phyloP scores from a whole-genome alignment of 192 early-diverging fungal genomes.

The Geosiphon pyriformis region DNA sequence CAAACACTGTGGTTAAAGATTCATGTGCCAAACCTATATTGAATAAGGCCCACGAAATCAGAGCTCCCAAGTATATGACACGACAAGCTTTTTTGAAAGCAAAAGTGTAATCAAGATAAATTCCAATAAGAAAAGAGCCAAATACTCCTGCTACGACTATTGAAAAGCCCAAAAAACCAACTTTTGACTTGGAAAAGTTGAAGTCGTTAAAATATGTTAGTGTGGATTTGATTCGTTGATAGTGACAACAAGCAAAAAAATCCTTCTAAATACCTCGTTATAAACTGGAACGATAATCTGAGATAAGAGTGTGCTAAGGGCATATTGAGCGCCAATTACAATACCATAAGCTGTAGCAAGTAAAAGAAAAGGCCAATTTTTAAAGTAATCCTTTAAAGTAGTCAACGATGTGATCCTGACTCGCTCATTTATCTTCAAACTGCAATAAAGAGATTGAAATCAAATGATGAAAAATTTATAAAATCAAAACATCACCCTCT shows the following conservation, averaged over 20 bases:
- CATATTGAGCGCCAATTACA: slow-evolving; percentile 35
- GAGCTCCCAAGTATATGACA: slow-evolving; percentile 22
- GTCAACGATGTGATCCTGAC: background rate
- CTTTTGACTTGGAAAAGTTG: background rate
- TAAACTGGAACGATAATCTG: slow-evolving; percentile 34
- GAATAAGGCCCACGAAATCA: slow-evolving; percentile 23
- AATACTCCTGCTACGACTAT: slow-evolving; percentile 33
- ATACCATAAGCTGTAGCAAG: slow-evolving; percentile 32
- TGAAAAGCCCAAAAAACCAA: slow-evolving; percentile 31
- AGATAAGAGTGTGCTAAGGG: slow-evolving; percentile 36
- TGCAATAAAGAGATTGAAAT: too few relatives aligned
- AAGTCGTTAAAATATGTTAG: too few relatives aligned
- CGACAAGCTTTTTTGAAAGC: slow-evolving; percentile 27
- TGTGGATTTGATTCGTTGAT: too few relatives aligned
- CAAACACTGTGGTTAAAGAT: slow-evolving; percentile 14
- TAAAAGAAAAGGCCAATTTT: slow-evolving; percentile 25
- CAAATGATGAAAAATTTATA: too few relatives aligned
- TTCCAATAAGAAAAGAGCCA: slow-evolving; percentile 31
- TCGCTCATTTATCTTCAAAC: too few relatives aligned
- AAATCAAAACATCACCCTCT: background rate
- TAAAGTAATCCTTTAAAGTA: background rate
- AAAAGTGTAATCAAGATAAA: slow-evolving; percentile 30
- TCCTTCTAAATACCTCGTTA: slow-evolving; percentile 15
- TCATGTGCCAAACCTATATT: slow-evolving; percentile 19
- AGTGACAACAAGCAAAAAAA: too few relatives aligned